Conservation (phyloP, 2,329 filamentous ascomycete species). For the Rugonectria rugulosa region DNA sequence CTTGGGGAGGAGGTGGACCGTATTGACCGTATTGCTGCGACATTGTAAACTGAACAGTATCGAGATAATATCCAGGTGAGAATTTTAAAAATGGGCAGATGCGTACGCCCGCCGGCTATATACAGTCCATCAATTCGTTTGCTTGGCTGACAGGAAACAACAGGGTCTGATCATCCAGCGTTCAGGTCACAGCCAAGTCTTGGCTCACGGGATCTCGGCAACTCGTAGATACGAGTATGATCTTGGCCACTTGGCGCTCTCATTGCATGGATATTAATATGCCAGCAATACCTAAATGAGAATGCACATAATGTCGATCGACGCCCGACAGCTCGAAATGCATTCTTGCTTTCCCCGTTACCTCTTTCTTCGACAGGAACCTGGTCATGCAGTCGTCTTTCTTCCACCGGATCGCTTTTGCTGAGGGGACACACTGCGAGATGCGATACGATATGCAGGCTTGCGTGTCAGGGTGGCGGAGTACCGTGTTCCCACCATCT, state of each 20-base stretch:
- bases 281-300: neutral
- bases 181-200: constrained; percentile 11
- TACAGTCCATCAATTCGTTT: neutral
- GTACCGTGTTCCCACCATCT: constrained; percentile 5
- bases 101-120: constrained; percentile 6
- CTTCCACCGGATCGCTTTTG: no score
- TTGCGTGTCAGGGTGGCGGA: constrained; percentile 17
- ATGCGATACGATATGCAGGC: neutral
- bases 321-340: neutral
- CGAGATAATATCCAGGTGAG: neutral
- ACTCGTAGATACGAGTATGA: neutral
- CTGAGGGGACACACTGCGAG: no score
- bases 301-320: neutral
- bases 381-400: no score
- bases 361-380: no score
- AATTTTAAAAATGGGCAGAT: neutral
- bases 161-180: neutral
- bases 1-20: constrained; percentile 20
- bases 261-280: neutral
- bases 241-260: constrained; percentile 13
- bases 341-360: no score
- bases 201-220: constrained; percentile 20
- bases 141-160: neutral
- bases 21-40: constrained; percentile 22
- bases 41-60: constrained; percentile 4